A percentile compares a stretch with the other conserved stretches of the same genome.
These are phyloP conservation scores for Monosporozyma solicola DNA, from an alignment of 805 yeast species.

Conservation along the genomic window DNA sequence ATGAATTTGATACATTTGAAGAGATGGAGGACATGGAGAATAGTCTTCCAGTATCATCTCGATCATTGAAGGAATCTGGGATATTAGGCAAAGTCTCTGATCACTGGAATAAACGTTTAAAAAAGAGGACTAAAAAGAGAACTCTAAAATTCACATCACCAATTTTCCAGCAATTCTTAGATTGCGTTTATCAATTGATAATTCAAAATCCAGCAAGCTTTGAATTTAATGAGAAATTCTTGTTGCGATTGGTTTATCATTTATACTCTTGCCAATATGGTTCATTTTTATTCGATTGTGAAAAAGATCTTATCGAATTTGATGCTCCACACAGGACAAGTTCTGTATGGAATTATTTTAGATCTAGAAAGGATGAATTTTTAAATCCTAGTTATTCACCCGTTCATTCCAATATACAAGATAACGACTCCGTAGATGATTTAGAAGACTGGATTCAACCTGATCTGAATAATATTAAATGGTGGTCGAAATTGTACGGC, in stretches of 20 bases:
- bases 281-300: conserved; percentile 71
- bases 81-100: neutral
- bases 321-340: conserved; percentile 44
- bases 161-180: conserved; percentile 87
- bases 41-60: neutral
- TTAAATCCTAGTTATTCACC: conserved; percentile 39
- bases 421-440: conserved; percentile 1
- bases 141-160: conserved; percentile 66
- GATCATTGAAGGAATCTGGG: neutral
- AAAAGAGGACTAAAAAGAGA: conserved; percentile 20
- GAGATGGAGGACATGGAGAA: conserved; percentile 2
- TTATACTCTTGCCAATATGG: conserved; percentile 93
- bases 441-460: conserved; percentile 45
- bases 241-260: conserved; percentile 79
- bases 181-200: conserved; percentile 72
- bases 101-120: neutral
- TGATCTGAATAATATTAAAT: conserved; percentile 39
- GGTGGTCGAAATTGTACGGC: conserved; percentile 89
- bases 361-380: conserved; percentile 65
- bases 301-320: conserved; percentile 46
- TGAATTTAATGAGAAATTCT: conserved; percentile 82
- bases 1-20: neutral
- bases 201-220: conserved; percentile 63
- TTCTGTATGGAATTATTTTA: conserved; percentile 91
- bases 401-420: neutral